Evolutionary conservation across 2,329 filamentous ascomycete species (phyloP), one percentile per base, ranked within the genome.

Genomic region (Diaporthe vexans): DNA sequence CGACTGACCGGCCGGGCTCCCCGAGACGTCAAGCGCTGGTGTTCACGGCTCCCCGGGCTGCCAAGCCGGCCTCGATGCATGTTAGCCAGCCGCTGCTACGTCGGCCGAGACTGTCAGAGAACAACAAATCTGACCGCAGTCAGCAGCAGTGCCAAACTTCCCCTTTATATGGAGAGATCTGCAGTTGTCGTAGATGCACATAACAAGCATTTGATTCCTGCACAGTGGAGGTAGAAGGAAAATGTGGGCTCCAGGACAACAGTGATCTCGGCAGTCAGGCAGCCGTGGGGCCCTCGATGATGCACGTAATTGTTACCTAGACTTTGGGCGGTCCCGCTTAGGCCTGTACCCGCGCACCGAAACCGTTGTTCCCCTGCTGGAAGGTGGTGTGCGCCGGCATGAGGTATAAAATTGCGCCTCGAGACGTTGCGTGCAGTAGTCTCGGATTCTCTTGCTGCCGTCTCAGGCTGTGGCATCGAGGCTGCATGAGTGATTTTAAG

Each of bases 401-500:
- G 29, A 52, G 37, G 21, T 21, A 52, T 26, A 52, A 19, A 33
- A 37, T 37, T 52, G 63, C n/a, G n/a, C n/a, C 29, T 37, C 4
- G 4, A 63, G 40, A 63, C 24, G 40, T 48, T 63, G 63, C 21
- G 33, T 40, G 46, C 46, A 54, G 63, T 67, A 37, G 63, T 37
- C 29, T 24, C 26, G 29, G 43, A 11, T 11, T 7, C 5, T 35
- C 19, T 10, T 67, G 43, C 61, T 35, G 26, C 46, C 46, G 63
- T 67, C 46, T 52, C 46, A 67, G 46, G 21, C 26, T 4, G 46
- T 52, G 37, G 29, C 46, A 37, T 52, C 46, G 21, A 35, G 43
- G 29, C 29, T 13, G 5, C 21, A n/a, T 15, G 61, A 19, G 21
- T 37, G 61, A 46, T 48, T 35, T 52, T 33, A 48, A 52, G 29